Evolutionary conservation across 805 yeast genomes (phyloP), one percentile per base, ranked within the genome.

Genomic region (Saturnispora galanensis): DNA sequence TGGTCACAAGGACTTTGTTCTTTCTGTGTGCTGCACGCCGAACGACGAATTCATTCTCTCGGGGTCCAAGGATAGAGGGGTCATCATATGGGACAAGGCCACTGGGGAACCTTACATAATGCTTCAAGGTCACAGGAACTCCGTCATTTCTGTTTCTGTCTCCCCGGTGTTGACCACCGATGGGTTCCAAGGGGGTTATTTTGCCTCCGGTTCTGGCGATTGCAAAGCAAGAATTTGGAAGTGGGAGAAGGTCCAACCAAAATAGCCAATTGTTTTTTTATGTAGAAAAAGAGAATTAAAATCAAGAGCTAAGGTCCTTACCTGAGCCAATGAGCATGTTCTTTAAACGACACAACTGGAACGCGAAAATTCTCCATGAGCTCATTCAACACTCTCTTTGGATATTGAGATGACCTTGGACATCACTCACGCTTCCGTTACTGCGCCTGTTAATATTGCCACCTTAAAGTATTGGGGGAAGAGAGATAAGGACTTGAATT

Each of bases 391-490:
- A 12, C n/a, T 13, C 17, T 34, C 17, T 34, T 34, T 34, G 41
- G 17, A 21, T 34, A 12, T 31, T 31, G 18, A 8, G 6, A 12
- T 18, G 28, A 11, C 21, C 18, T 18, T 17, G 10, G 8, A 18
- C 18, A 41, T 16, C 10, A 18, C 26, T 16, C 31, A 77, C 38
- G 93, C 96, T 9, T 79, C 96, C 4, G 80, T 84, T 40, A 87
- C 97, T 36, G 97, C 98, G 3, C 98, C 98, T 12, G 98, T 90
- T 44, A 90, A 90, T 64, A 90, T 90, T 64, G 98, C 98, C 79
- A 93, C 97, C 34, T 73, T 93, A 52, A 93, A 93, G 67, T 93
- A 93, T 70, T 93, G 99, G 99, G 99, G 99, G 40, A 93, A 93
- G 67, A 77, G 98, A 59, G 97, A 93, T 65, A 81, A 79, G 50